Base-by-base conservation (phyloP, 768 basidiomycete genomes). In the Tricholomella constricta region DNA sequence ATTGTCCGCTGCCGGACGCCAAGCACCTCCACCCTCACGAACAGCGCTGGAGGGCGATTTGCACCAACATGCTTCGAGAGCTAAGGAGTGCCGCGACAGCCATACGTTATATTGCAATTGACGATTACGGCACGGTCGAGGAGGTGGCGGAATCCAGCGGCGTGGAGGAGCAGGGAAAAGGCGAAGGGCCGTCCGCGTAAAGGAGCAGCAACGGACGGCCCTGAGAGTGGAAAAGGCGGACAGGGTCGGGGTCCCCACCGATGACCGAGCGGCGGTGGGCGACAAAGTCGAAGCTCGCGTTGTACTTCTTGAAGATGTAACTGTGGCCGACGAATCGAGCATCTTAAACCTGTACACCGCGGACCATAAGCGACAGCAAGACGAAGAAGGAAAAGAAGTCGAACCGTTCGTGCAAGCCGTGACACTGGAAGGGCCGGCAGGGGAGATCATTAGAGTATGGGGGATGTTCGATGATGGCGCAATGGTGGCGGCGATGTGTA, bases 401-500 rank as follows among this genome's bases (percentile, higher is more conserved):
- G 26, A 51, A 15, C 63, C 66, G 9, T 70, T 70, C 43, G 48
- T 58, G 17, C 66, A 68, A 26, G 40, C 32, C 10, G 48, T 66
- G 1, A 31, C 17, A 2, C 46, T 70, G 2, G 19, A 51, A 3
- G 62, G 62, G 12, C 44, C 45, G 2, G 22, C 52, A 4, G 62
- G 60, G 11, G 57, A 60, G 41, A 45, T 52, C 1, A 58, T 66
- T 36, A 14, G 55, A 14, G 38, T 59, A 7, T 31, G 53, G 7
- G 58, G 51, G 6, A 23, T 66, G 12, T 63, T 67, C 23, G 69
- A 72, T 36, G 68, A 69, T 26, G 68, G 72, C 0, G 67, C 70
- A 3, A 59, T 69, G 67, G 58, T 66, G 0, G 65, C 57, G 17
- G 66, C 62, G 4, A 65, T 73, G 38, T 60, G 63, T 20, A 20